Base-by-base conservation (phyloP, 1,284 basidiomycete genomes). In the Malassezia slooffiae region DNA sequence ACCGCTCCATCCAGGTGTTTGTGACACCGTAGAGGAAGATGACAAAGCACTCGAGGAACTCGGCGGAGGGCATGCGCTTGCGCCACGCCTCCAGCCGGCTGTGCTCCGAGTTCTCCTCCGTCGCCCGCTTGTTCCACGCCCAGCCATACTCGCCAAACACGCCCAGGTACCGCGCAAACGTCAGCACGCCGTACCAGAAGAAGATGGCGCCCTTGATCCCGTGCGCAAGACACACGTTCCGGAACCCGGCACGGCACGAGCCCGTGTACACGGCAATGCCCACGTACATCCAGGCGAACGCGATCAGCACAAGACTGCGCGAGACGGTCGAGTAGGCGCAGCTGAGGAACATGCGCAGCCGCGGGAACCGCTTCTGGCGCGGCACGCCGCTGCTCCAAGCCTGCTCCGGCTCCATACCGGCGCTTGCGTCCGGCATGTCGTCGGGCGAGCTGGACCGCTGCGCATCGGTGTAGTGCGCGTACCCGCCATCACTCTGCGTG, bases 1-100 rank as follows among this genome's bases (percentile, higher is more conserved):
- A 85, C 4, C 70, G 79, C 71, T 96, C 90, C 85, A 96, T 88
- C 87, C 88, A 96, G 7, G 83, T 89, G 70, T 96, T 93, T 33
- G 85, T 83, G 32, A 79, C 75, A 13, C 90, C 91, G 67, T 96
- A 95, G 1, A 80, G 32, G 72, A 91, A 91, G 60, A 95, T 89
- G 50, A 91, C 79, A 8, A 77, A 65, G 5, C 81, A 87, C 71
- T 96, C 90, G 54, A 87, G 76, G 56, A 87, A 84, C 71, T 96
- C 90, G 5, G 84, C 89, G 22, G 50, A 55, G 11, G 56, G 55
- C 58, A 56, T 54, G 22, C 36, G 52, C 12, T 39, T 35, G 12
- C 57, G 48, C 60, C 60, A 58, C 9, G 23, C 34, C 12, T 41
- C 27, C 6, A 34, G 34, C 12, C 37, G 26, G 45, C 71, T 41